These are phyloP conservation scores for Penicillium paxilli DNA, from an alignment of 495 filamentous ascomycete species.

Conservation along the genomic window DNA sequence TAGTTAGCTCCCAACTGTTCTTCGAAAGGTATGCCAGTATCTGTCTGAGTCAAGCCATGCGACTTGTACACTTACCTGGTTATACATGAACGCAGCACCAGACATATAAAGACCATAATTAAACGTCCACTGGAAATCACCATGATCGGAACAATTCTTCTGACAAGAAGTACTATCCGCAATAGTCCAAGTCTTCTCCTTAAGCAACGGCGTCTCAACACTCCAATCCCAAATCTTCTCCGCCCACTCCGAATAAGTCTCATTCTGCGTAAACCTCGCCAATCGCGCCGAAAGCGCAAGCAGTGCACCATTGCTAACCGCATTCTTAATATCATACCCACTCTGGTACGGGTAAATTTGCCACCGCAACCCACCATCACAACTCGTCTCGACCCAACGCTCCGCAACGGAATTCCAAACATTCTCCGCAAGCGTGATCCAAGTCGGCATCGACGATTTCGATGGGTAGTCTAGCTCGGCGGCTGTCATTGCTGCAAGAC, in stretches of 20 bases:
- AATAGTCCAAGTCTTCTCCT: constrained; percentile 56
- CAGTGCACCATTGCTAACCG: constrained; percentile 66
- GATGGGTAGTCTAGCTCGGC: constrained; percentile 64
- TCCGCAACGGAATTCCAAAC: constrained; percentile 65
- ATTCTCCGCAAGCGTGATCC: constrained; percentile 70
- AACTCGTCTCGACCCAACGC: constrained; percentile 52
- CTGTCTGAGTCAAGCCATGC: background rate
- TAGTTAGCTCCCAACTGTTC: constrained; percentile 19
- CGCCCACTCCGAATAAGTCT: constrained; percentile 71
- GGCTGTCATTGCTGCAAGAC: constrained; percentile 65
- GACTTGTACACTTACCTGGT: constrained; percentile 51
- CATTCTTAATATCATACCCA: constrained; percentile 61
- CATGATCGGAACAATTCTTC: constrained; percentile 53
- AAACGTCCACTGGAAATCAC: constrained; percentile 65
- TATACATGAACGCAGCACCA: constrained; percentile 73
- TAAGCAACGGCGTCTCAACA: constrained; percentile 50
- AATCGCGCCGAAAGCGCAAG: constrained; percentile 72
- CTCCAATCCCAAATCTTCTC: constrained; percentile 70
- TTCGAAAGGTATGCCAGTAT: background rate
- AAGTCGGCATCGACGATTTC: constrained; percentile 53
- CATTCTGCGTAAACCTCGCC: constrained; percentile 69
- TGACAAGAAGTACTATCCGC: constrained; percentile 54
- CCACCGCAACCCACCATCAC: constrained; percentile 51
- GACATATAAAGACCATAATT: constrained; percentile 68
- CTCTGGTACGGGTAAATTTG: constrained; percentile 43